A percentile compares a stretch with the other conserved stretches of the same genome.
phyloP scores from a whole-genome alignment of 2,329 filamentous ascomycete species.

The Phaeoacremonium minimum region DNA sequence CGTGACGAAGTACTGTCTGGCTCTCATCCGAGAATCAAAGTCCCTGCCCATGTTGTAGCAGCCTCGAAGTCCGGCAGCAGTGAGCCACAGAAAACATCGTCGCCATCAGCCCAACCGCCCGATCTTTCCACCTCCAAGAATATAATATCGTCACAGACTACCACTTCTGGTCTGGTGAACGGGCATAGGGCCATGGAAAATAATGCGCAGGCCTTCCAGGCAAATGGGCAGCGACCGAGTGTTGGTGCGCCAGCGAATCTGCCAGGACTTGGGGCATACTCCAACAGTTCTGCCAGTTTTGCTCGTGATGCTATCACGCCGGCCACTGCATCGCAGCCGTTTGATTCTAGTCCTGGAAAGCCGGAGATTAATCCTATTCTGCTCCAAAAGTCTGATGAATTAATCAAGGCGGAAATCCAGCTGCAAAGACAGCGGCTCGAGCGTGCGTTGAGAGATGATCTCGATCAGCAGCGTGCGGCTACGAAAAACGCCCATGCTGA shows the following conservation, averaged over 20 bases:
- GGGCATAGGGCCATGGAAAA: conserved; percentile 14
- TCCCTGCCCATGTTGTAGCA: conserved; percentile 37
- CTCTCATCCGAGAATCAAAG: conserved; percentile 61
- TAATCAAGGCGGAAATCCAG: conserved; percentile 77
- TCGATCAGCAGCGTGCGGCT: conserved; percentile 55
- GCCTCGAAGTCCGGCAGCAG: conserved; percentile 13
- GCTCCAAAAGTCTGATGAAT: conserved; percentile 78
- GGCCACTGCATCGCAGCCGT: conserved; percentile 28
- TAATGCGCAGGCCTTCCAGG: conserved; percentile 27
- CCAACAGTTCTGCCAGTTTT: conserved; percentile 7
- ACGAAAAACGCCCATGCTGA: conserved; percentile 42
- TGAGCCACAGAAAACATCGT: conserved; percentile 13
- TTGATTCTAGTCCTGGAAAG: conserved; percentile 37
- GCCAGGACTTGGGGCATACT: conserved; percentile 12
- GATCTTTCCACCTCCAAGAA: no score
- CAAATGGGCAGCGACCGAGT: conserved; percentile 29
- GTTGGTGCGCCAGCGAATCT: conserved; percentile 9
- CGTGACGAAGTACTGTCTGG: conserved; percentile 78
- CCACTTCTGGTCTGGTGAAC: no score
- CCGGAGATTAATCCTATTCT: conserved; percentile 78
- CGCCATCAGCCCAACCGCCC: conserved; percentile 13
- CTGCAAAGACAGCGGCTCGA: conserved; percentile 80
- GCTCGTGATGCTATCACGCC: conserved; percentile 13
- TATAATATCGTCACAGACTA: not conserved
- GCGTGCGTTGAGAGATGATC: conserved; percentile 69